Evolutionary conservation across 495 filamentous ascomycete genomes (phyloP).

Genomic region (Lindgomyces ingoldianus): DNA sequence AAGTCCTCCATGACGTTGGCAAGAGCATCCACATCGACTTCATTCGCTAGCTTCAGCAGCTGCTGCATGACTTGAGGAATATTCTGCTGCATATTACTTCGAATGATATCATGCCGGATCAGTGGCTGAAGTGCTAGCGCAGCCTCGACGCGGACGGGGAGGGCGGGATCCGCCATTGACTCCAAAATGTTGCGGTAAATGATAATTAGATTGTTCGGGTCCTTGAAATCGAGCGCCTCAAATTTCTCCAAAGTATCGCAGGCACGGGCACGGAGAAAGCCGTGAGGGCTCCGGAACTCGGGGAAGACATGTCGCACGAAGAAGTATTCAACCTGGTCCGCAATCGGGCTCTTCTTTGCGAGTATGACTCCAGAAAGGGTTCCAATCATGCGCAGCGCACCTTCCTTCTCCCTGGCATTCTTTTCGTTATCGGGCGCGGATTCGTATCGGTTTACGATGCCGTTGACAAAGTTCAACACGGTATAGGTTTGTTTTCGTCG

Average conservation of each 20-base stretch:
- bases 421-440: constrained; percentile 80
- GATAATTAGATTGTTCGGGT: constrained; percentile 86
- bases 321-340: constrained; percentile 98
- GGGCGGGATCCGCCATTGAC: constrained; percentile 87
- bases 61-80: constrained; percentile 99
- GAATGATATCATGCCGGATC: constrained; percentile 92
- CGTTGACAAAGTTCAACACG: constrained; percentile 89
- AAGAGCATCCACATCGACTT: constrained; percentile 89
- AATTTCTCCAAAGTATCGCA: constrained; percentile 98
- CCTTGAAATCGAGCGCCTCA: constrained; percentile 92
- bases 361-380: constrained; percentile 91
- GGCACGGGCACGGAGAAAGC: constrained; percentile 90
- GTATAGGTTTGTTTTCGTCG: constrained; percentile 95
- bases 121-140: constrained; percentile 92
- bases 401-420: constrained; percentile 92
- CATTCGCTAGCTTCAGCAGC: constrained; percentile 91
- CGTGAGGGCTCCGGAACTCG: constrained; percentile 90
- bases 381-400: constrained; percentile 94
- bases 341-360: constrained; percentile 96
- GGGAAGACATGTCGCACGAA: constrained; percentile 97
- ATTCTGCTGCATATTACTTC: constrained; percentile 90
- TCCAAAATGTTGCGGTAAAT: constrained; percentile 97
- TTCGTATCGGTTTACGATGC: constrained; percentile 88
- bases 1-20: constrained; percentile 99
- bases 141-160: constrained; percentile 92